Conservation (phyloP, 2,329 filamentous ascomycete species). For the Acephala macrosclerotiorum region DNA sequence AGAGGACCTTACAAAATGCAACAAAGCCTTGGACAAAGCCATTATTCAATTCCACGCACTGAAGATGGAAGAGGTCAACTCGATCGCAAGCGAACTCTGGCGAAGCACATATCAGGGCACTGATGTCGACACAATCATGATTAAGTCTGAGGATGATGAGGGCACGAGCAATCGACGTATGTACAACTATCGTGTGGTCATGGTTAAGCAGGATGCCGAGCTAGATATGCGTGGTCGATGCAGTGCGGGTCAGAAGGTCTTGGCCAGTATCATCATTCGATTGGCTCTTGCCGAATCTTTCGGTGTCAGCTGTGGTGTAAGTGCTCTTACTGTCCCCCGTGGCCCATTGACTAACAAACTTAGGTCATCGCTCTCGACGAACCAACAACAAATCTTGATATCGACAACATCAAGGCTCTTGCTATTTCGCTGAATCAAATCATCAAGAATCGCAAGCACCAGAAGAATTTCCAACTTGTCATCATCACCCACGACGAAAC, state of each 20-base stretch:
- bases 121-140: slow-evolving; percentile 95
- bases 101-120: slow-evolving; percentile 95
- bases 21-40: slow-evolving; percentile 86
- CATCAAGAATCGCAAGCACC: slow-evolving; percentile 81
- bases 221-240: slow-evolving; percentile 99
- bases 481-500: slow-evolving; percentile 99
- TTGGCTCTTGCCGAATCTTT: slow-evolving; percentile 96
- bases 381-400: slow-evolving; percentile 95
- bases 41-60: slow-evolving; percentile 96
- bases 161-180: slow-evolving; percentile 73
- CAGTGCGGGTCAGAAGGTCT: slow-evolving; percentile 94
- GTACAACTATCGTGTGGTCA: slow-evolving; percentile 98
- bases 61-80: slow-evolving; percentile 99
- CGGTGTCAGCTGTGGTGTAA: slow-evolving; percentile 84
- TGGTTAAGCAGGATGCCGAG: slow-evolving; percentile 96
- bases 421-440: slow-evolving; percentile 87
- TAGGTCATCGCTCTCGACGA: slow-evolving; percentile 92
- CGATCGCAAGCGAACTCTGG: slow-evolving; percentile 96
- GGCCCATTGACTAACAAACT: slow-evolving; percentile 12
- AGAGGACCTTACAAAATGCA: slow-evolving; percentile 86
- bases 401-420: slow-evolving; percentile 91
- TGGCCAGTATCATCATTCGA: slow-evolving; percentile 97
- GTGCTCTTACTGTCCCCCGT: slow-evolving; percentile 25
- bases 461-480: slow-evolving; percentile 96
- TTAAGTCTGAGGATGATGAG: slow-evolving; percentile 85